phyloP scores from a whole-genome alignment of 2,329 filamentous ascomycete species.

The Shiraia bambusicola region DNA sequence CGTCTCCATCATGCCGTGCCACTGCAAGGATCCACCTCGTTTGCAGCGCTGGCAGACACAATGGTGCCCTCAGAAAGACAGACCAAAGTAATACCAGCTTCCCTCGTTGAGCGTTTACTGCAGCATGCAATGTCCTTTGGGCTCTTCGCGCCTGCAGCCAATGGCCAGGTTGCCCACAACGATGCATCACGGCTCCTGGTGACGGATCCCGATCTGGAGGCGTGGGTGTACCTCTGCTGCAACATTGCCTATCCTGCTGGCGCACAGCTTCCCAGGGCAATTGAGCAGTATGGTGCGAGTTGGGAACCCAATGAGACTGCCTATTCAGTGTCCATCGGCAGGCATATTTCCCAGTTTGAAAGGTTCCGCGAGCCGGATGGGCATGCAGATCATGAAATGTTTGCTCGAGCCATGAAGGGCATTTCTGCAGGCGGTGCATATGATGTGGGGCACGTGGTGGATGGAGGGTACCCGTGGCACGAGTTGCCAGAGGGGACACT shows the following conservation, averaged over 20 bases:
- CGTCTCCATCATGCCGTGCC: constrained; percentile 2
- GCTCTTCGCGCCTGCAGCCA: neutral
- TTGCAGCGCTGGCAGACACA: neutral
- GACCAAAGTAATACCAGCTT: neutral
- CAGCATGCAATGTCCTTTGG: constrained; percentile 3
- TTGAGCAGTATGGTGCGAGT: constrained; percentile 2
- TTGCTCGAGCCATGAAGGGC: constrained; percentile 4
- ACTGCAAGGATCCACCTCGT: neutral
- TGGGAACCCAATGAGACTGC: constrained; percentile 1
- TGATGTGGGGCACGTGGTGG: neutral
- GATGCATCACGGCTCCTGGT: constrained; percentile 1
- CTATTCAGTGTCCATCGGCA: constrained; percentile 1
- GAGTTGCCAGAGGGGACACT: constrained; percentile 1
- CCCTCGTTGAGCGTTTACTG: constrained; percentile 1
- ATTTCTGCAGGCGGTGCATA: constrained; percentile 2
- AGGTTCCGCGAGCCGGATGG: constrained; percentile 2
- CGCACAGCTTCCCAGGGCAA: constrained; percentile 2
- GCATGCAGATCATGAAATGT: constrained; percentile 2
- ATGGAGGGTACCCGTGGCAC: constrained; percentile 2
- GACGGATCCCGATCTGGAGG: constrained; percentile 1
- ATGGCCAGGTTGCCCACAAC: neutral
- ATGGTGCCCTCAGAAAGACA: neutral
- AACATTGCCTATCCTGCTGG: constrained; percentile 3
- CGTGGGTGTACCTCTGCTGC: constrained; percentile 2
- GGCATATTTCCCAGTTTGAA: constrained; percentile 1